Conservation (phyloP, 164 flowering plant species). For the Vitis rotundifolia region DNA sequence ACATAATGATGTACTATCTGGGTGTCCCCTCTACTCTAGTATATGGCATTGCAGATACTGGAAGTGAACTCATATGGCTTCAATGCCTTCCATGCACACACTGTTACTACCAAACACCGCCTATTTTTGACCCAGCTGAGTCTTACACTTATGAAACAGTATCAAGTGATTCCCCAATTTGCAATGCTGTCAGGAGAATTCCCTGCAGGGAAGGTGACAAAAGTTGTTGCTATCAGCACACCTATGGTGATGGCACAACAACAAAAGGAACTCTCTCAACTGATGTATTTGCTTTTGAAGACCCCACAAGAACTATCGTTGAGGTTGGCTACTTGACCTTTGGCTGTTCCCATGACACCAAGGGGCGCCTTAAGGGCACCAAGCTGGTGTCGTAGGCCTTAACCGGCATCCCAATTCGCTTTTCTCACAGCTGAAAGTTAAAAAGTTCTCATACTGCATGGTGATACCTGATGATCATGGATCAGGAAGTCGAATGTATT, state of each 20-base stretch:
- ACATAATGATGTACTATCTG: background rate
- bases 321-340: background rate
- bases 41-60: constrained; percentile 3
- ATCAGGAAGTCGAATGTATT: constrained; percentile 2
- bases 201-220: background rate
- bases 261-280: background rate
- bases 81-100: background rate
- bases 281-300: background rate
- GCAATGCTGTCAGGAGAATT: no score
- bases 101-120: background rate
- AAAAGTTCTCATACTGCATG: constrained; percentile 9
- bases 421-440: background rate
- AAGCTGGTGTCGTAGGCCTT: background rate
- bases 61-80: background rate
- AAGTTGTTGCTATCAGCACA: background rate
- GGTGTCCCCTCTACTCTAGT: constrained; percentile 1
- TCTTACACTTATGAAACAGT: background rate
- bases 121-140: background rate
- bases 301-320: background rate
- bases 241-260: background rate
- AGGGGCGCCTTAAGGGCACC: background rate
- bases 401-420: background rate
- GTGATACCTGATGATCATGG: background rate
- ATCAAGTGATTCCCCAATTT: background rate
- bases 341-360: background rate